phyloP scores from a whole-genome alignment of 306 rosid species.

The Glycine latifolia region DNA sequence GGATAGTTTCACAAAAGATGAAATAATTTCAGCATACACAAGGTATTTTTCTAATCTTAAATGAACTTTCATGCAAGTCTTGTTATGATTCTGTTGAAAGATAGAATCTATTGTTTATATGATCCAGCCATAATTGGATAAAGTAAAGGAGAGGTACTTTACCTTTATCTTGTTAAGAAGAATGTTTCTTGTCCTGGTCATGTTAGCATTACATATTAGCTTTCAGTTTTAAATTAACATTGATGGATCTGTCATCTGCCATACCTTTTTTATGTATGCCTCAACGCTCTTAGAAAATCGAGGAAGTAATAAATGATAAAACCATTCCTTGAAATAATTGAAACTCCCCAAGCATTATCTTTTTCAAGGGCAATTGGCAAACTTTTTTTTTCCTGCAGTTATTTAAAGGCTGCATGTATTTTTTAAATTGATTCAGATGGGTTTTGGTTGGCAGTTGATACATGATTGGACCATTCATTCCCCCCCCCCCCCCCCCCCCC shows the following conservation, averaged over 20 bases:
- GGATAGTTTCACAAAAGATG: conserved; percentile 98
- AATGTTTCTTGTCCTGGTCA: conserved; percentile 33
- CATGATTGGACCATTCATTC: no score
- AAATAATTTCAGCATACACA: conserved; percentile 87
- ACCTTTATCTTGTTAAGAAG: neutral
- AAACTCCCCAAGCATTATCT: neutral
- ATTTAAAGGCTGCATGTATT: neutral
- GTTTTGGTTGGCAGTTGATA: no score
- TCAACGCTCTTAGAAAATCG: neutral
- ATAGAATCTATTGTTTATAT: conserved; percentile 15
- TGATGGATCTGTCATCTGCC: neutral
- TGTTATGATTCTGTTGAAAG: conserved; percentile 29
- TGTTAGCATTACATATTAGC: neutral
- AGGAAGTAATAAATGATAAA: conserved; percentile 11
- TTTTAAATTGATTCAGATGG: no score
- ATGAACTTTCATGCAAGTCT: neutral
- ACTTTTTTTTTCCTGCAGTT: neutral
- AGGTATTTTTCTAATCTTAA: conserved; percentile 57
- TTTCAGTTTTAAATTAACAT: conserved; percentile 21
- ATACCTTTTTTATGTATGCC: neutral
- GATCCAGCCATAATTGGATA: neutral
- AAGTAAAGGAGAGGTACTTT: neutral
- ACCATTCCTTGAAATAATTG: conserved; percentile 11
- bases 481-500: no score
- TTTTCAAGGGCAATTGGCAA: conserved; percentile 21